Evolutionary conservation across 129 eudicot species (phyloP).

Genomic region (Lonicera japonica): DNA sequence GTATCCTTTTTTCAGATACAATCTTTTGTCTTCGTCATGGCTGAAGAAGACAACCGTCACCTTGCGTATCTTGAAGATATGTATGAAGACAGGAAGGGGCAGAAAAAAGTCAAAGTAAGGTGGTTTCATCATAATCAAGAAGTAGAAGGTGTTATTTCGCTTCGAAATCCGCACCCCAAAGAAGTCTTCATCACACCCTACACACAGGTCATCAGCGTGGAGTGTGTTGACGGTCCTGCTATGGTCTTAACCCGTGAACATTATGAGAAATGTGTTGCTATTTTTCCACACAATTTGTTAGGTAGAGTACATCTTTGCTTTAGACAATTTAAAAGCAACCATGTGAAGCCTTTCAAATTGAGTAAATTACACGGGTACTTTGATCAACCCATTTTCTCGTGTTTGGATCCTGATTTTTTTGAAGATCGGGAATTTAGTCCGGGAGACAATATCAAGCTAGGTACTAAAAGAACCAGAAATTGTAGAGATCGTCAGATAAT

Average conservation of each 20-base stretch:
- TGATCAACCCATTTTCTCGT: slow-evolving; percentile 76
- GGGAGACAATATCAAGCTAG: slow-evolving; percentile 45
- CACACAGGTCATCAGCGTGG: slow-evolving; percentile 91
- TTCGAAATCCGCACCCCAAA: slow-evolving; percentile 75
- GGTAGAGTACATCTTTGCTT: slow-evolving; percentile 71
- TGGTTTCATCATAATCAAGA: slow-evolving; percentile 95
- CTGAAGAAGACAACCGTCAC: slow-evolving; percentile 75
- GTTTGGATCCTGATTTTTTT: slow-evolving; percentile 48
- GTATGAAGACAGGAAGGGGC: slow-evolving; percentile 90
- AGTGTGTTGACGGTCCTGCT: slow-evolving; percentile 96
- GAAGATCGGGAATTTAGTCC: slow-evolving; percentile 48
- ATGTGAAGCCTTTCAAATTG: slow-evolving; percentile 71
- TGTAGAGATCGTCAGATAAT: slow-evolving; percentile 35
- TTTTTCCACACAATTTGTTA: slow-evolving; percentile 55
- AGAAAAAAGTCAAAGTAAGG: slow-evolving; percentile 93
- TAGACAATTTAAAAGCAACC: slow-evolving; percentile 70
- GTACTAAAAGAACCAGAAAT: slow-evolving; percentile 68
- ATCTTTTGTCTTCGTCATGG: slow-evolving; percentile 94
- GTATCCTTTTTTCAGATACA: slow-evolving; percentile 68
- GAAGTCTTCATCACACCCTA: slow-evolving; percentile 97
- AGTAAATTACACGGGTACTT: slow-evolving; percentile 80
- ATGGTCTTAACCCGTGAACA: slow-evolving; percentile 80
- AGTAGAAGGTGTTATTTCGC: slow-evolving; percentile 62
- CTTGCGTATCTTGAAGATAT: slow-evolving; percentile 94
- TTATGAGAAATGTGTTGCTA: slow-evolving; percentile 56